These are phyloP conservation scores for Saccharata proteae DNA, from an alignment of 2,329 filamentous ascomycete species.

Conservation along the genomic window DNA sequence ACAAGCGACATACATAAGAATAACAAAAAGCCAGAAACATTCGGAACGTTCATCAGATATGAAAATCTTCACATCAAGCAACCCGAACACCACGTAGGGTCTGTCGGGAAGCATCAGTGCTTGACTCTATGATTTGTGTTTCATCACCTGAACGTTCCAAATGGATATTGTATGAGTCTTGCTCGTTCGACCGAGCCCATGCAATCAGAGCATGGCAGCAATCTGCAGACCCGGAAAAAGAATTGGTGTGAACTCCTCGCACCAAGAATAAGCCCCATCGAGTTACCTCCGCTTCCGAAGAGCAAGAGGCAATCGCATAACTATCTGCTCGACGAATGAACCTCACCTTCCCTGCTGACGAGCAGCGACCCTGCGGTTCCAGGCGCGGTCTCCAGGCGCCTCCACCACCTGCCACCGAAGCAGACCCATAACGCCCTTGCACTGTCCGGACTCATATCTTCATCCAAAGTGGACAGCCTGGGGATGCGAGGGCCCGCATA, in stretches of 20 bases:
- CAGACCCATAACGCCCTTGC: conserved; percentile 8
- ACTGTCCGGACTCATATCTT: conserved; percentile 13
- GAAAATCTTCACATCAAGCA: conserved; percentile 16
- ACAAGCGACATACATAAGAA: no score
- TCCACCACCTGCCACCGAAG: conserved; percentile 15
- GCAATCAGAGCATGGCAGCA: conserved; percentile 18
- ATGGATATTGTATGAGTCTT: conserved; percentile 36
- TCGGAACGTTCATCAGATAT: conserved; percentile 38
- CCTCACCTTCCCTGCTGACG: conserved; percentile 28
- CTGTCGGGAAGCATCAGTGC: conserved; percentile 59
- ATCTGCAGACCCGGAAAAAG: conserved; percentile 33
- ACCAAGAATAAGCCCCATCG: conserved; percentile 99
- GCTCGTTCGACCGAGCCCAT: conserved; percentile 57
- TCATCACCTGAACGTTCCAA: conserved; percentile 65
- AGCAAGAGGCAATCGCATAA: conserved; percentile 82
- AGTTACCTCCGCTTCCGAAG: conserved; percentile 59
- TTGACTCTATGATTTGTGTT: conserved; percentile 97
- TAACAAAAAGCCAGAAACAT: no score
- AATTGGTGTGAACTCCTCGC: conserved; percentile 68
- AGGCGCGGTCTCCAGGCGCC: conserved; percentile 17
- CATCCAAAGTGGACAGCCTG: conserved; percentile 7
- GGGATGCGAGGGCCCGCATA: background rate
- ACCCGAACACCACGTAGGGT: conserved; percentile 32
- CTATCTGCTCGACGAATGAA: conserved; percentile 91
- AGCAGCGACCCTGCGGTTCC: conserved; percentile 9